Conservation (phyloP, 2,329 filamentous ascomycete genomes). For the Diplodia corticola region DNA sequence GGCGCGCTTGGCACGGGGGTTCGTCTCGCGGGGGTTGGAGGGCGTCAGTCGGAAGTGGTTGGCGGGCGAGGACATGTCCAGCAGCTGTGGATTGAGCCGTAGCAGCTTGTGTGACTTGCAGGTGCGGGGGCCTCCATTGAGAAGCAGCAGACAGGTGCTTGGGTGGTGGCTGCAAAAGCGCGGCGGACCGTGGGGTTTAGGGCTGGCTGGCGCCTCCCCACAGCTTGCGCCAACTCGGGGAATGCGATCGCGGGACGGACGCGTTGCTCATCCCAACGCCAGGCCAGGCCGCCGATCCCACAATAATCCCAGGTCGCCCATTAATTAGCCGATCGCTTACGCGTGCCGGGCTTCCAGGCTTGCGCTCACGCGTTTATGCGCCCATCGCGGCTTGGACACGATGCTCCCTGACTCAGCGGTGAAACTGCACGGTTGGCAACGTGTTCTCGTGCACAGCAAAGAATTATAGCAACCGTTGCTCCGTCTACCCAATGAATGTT, state of each 20-base stretch:
- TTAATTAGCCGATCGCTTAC: background rate
- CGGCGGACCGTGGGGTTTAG: slow-evolving; percentile 16
- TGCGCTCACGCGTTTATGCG: background rate
- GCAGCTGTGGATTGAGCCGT: background rate
- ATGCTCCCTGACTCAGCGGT: background rate
- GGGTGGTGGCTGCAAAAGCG: slow-evolving; percentile 8
- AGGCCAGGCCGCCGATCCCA: slow-evolving; percentile 1
- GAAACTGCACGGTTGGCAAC: background rate
- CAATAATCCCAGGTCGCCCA: too few species aligned
- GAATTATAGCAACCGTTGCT: background rate
- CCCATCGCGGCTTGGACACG: background rate
- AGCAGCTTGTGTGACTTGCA: background rate
- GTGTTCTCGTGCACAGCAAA: background rate
- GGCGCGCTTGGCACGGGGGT: background rate
- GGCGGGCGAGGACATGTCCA: slow-evolving; percentile 6
- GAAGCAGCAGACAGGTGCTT: background rate
- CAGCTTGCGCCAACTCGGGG: background rate
- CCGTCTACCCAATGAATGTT: background rate
- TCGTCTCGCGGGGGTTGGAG: slow-evolving; percentile 5
- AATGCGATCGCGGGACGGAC: background rate
- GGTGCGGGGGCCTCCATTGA: slow-evolving; percentile 6
- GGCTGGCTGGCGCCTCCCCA: background rate
- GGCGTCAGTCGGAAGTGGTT: slow-evolving; percentile 1
- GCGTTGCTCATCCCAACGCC: background rate
- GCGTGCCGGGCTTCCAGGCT: background rate